These are phyloP conservation scores for Pyrus bretschneideri DNA, from an alignment of 306 rosid genomes.

Conservation along the genomic window DNA sequence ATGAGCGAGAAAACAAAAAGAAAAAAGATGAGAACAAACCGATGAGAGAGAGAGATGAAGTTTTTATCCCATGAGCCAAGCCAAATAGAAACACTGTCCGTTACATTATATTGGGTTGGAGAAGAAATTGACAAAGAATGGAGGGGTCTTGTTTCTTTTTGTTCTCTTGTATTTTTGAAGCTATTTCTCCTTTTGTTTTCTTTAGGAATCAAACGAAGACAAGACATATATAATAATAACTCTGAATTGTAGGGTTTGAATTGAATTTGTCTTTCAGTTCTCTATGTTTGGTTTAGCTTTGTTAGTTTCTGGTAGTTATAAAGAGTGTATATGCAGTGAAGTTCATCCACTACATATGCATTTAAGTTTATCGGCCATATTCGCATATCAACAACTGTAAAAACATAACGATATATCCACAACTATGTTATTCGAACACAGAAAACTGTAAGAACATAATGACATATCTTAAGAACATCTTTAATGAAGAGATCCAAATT, in stretches of 20 bases:
- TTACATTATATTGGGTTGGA: conserved; percentile 20
- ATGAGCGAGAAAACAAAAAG: neutral
- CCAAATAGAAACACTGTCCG: conserved; percentile 10
- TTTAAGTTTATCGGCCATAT: too few relatives aligned
- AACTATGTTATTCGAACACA: too few relatives aligned
- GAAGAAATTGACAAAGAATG: neutral
- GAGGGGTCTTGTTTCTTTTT: conserved; percentile 17
- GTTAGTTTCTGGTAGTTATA: conserved; percentile 23
- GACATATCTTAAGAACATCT: neutral
- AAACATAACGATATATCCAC: too few relatives aligned
- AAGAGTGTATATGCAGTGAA: neutral
- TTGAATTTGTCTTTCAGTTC: conserved; percentile 14
- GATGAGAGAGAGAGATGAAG: neutral
- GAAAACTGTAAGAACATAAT: neutral
- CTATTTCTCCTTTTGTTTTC: neutral
- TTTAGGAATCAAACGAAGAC: conserved; percentile 57
- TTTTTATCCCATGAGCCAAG: conserved; percentile 24
- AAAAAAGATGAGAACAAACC: neutral
- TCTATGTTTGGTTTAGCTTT: conserved; percentile 31
- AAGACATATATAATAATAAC: conserved; percentile 20
- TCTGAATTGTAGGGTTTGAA: conserved; percentile 39
- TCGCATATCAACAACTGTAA: neutral
- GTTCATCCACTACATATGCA: neutral
- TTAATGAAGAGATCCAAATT: neutral
- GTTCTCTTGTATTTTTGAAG: conserved; percentile 9